phyloP scores from a whole-genome alignment of 148 eudicot species.

The Vaccinium myrtillus region DNA sequence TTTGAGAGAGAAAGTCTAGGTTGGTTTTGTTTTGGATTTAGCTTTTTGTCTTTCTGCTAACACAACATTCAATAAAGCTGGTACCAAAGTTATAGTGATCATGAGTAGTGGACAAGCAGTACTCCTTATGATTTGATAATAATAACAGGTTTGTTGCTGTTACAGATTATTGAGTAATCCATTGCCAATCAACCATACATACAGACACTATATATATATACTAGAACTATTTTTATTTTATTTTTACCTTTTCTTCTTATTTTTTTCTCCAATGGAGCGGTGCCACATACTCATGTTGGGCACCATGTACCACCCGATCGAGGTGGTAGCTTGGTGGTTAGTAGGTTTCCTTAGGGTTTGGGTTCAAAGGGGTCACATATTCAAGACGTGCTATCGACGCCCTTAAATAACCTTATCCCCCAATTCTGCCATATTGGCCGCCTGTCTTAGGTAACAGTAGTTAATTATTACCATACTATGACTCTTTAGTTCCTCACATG shows the following conservation, averaged over 20 bases:
- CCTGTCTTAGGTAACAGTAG: neutral
- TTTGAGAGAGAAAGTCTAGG: slow-evolving; percentile 6
- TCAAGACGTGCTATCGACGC: neutral
- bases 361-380: neutral
- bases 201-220: no score
- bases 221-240: no score
- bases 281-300: neutral
- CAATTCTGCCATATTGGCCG: neutral
- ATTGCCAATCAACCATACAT: neutral
- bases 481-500: no score
- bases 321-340: no score
- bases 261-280: neutral
- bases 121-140: slow-evolving; percentile 22
- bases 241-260: no score
- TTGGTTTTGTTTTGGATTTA: neutral
- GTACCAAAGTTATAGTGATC: slow-evolving; percentile 1
- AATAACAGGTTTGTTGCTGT: neutral
- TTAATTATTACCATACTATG: no score
- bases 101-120: neutral
- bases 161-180: neutral
- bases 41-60: slow-evolving; percentile 24
- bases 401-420: neutral
- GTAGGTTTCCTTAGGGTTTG: neutral
- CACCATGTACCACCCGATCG: neutral
- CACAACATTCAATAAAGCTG: slow-evolving; percentile 25